Percentiles rank a stretch among this genome's conserved stretches.
These are phyloP conservation scores for Paramecium biaurelia DNA, from an alignment of 73 alveolate genomes.

Conservation along the genomic window DNA sequence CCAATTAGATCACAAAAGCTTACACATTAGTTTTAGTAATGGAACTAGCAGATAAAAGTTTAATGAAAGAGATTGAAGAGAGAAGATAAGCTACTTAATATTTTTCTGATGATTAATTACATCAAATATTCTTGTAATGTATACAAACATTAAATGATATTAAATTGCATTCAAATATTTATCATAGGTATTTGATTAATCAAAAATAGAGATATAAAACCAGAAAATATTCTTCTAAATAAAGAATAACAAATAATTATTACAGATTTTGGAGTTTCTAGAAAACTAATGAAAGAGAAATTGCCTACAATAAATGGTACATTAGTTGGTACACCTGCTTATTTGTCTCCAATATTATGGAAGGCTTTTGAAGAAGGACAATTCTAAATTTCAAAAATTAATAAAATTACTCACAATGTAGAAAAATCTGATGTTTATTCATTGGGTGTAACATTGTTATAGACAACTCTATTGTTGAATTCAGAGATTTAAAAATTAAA, in stretches of 20 bases:
- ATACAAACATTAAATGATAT: constrained; percentile 1
- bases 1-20: background rate
- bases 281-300: background rate
- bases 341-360: constrained; percentile 42
- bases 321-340: constrained; percentile 36
- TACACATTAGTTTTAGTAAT: background rate
- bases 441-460: background rate
- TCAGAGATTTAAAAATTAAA: background rate
- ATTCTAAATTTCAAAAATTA: background rate
- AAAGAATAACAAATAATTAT: background rate
- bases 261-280: constrained; percentile 22
- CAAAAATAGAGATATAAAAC: background rate
- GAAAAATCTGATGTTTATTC: constrained; percentile 44
- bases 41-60: constrained; percentile 27
- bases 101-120: background rate
- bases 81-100: background rate
- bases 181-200: background rate
- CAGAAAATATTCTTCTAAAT: background rate
- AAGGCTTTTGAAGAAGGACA: background rate
- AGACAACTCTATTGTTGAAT: background rate
- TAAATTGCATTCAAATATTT: background rate
- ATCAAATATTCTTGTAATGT: background rate
- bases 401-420: background rate
- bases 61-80: background rate
- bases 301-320: constrained; percentile 10